These are phyloP conservation scores for Pseudevernia furfuracea DNA, from an alignment of 495 filamentous ascomycete genomes.

Conservation along the genomic window DNA sequence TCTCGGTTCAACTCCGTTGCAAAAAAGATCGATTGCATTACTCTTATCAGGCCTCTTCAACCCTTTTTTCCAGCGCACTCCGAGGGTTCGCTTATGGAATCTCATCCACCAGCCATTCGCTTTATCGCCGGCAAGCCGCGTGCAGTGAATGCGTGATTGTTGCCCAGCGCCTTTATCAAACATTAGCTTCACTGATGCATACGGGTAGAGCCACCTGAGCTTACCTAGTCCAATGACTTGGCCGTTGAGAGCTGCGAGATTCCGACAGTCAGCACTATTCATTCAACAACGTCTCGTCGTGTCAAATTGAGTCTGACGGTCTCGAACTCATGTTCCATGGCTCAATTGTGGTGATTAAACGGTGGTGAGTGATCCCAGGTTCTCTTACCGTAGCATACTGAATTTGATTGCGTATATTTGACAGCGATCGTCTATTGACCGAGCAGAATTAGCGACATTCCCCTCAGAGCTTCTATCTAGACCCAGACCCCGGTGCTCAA, in stretches of 20 bases:
- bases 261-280: background rate
- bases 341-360: too few relatives aligned
- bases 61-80: too few relatives aligned
- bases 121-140: constrained; percentile 95
- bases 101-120: constrained; percentile 99
- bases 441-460: background rate
- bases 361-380: too few relatives aligned
- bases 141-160: constrained; percentile 97
- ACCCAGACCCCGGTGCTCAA: background rate
- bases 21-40: too few relatives aligned
- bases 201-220: background rate
- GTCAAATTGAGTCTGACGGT: too few relatives aligned
- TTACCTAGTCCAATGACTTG: constrained; percentile 56
- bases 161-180: constrained; percentile 66
- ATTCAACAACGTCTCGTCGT: too few relatives aligned
- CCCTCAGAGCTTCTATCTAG: background rate
- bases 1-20: too few relatives aligned
- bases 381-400: constrained; percentile 81
- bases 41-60: too few relatives aligned
- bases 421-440: constrained; percentile 64
- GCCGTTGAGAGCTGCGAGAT: constrained; percentile 61
- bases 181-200: background rate
- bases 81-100: constrained; percentile 54
- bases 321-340: too few relatives aligned
- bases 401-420: constrained; percentile 98